Conservation (phyloP, 768 basidiomycete species). For the Austroboletus festivus region DNA sequence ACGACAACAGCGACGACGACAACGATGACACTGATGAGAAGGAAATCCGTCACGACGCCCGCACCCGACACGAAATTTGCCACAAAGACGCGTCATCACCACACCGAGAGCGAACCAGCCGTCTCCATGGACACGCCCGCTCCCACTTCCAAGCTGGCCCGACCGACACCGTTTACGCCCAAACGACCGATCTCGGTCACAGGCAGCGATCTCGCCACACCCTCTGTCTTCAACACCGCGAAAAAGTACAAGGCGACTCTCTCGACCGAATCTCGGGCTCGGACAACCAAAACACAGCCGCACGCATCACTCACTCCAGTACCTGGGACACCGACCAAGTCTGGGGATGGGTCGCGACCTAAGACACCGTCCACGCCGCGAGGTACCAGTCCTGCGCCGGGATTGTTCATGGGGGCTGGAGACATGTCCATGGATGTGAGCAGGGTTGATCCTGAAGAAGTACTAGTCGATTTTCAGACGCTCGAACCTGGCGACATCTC, state of each 20-base stretch:
- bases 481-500: conserved; percentile 70
- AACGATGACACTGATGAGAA: no score
- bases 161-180: conserved; percentile 52
- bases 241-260: conserved; percentile 70
- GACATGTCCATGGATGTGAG: conserved; percentile 68
- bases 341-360: conserved; percentile 39
- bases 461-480: conserved; percentile 69
- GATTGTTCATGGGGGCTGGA: conserved; percentile 44
- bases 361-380: conserved; percentile 54
- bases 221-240: conserved; percentile 39
- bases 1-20: no score
- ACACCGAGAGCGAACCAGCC: not conserved
- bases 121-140: conserved; percentile 22
- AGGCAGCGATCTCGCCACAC: conserved; percentile 35
- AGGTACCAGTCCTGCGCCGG: conserved; percentile 44
- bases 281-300: conserved; percentile 28
- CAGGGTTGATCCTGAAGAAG: conserved; percentile 71
- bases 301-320: conserved; percentile 40
- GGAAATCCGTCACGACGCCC: not conserved
- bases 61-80: not conserved
- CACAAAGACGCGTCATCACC: conserved; percentile 1
- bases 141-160: conserved; percentile 32
- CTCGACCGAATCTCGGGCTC: conserved; percentile 41
- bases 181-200: conserved; percentile 45
- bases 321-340: conserved; percentile 53